Conservation (phyloP, 108 stramenopile genomes). For the Bacterosira constricta region DNA sequence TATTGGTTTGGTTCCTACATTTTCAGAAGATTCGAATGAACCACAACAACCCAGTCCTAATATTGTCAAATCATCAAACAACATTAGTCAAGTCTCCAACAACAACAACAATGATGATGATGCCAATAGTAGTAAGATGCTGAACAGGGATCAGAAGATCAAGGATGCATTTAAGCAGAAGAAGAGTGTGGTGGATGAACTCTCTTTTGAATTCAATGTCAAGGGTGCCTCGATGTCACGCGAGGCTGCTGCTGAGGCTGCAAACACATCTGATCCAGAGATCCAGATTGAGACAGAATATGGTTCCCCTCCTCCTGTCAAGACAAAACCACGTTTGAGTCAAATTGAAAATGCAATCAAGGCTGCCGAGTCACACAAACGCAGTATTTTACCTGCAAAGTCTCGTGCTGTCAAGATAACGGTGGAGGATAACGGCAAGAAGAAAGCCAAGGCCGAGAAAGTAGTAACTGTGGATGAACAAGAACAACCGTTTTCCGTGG, state of each 20-base stretch:
- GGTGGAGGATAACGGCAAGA: neutral
- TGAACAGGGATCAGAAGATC: neutral
- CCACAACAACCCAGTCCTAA: neutral
- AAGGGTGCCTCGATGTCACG: neutral
- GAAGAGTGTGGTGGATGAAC: neutral
- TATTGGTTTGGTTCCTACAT: neutral
- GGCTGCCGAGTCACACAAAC: neutral
- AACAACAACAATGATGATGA: neutral
- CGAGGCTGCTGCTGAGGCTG: neutral
- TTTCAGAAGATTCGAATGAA: neutral
- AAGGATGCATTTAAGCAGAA: neutral
- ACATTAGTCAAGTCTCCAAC: neutral
- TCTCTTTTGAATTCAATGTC: too few species aligned
- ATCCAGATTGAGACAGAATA: neutral
- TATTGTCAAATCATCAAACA: neutral
- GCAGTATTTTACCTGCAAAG: neutral
- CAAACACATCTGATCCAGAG: too few species aligned
- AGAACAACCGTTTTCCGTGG: too few species aligned
- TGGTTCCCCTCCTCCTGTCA: neutral
- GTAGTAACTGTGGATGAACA: too few species aligned
- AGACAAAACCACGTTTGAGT: too few species aligned
- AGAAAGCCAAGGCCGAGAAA: too few species aligned
- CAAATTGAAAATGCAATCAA: neutral
- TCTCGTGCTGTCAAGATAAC: neutral
- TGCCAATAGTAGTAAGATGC: neutral